Conservation (phyloP, 441 rosid genomes). For the Theobroma grandiflorum region DNA sequence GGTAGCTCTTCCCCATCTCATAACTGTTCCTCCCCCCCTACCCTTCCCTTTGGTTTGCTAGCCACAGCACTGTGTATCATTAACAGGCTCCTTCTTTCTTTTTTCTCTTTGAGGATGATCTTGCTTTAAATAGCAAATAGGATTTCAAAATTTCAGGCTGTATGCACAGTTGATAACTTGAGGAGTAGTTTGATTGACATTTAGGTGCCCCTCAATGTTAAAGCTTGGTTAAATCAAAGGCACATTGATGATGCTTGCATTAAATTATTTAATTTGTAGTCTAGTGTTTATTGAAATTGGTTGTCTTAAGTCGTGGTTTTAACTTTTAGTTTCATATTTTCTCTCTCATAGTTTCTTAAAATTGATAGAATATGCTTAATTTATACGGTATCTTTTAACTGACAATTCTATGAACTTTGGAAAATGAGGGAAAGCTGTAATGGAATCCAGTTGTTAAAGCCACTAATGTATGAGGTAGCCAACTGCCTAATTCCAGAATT, state of each 20-base stretch:
- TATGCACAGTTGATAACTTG: not conserved
- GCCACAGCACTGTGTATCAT: not conserved
- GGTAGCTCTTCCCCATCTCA: not conserved
- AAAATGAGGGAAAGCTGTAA: not conserved
- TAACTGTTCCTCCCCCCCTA: not conserved
- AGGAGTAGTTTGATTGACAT: not conserved
- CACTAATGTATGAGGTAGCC: conserved; percentile 7
- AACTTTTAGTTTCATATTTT: not conserved
- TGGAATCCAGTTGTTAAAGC: conserved; percentile 17
- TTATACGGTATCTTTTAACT: not conserved
- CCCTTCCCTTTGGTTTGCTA: not conserved
- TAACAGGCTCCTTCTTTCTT: not conserved
- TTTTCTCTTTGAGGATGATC: not conserved
- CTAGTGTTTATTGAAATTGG: conserved; percentile 1
- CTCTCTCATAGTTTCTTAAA: not conserved
- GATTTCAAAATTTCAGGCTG: not conserved
- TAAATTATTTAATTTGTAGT: not conserved
- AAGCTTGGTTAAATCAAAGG: not conserved
- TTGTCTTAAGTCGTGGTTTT: not conserved
- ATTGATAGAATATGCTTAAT: not conserved
- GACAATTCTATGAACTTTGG: not conserved
- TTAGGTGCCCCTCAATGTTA: not conserved
- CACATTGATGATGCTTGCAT: not conserved
- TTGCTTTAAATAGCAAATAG: not conserved
- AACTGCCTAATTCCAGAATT: not conserved